Conservation (phyloP, 306 rosid genomes). For the Cucumis cinereus region DNA sequence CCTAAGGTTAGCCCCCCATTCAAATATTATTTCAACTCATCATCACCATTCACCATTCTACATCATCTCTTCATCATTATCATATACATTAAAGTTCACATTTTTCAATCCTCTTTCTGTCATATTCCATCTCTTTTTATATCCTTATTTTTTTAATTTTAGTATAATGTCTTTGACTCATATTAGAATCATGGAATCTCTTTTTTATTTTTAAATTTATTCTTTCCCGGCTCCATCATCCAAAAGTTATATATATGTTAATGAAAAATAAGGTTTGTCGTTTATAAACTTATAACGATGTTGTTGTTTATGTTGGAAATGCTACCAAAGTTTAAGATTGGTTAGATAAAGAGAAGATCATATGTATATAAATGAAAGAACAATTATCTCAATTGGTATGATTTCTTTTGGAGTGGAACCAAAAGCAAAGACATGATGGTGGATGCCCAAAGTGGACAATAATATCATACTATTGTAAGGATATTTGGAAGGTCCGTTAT, state of each 20-base stretch:
- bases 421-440: too few relatives aligned
- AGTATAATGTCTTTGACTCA: not conserved
- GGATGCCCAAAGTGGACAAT: too few relatives aligned
- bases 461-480: too few relatives aligned
- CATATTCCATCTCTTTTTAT: not conserved
- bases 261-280: too few relatives aligned
- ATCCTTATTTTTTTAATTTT: not conserved
- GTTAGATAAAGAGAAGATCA: too few relatives aligned
- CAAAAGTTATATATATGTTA: not conserved
- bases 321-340: too few relatives aligned
- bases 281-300: too few relatives aligned
- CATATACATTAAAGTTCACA: not conserved
- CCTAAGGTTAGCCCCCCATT: not conserved
- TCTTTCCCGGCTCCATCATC: not conserved
- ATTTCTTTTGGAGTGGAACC: too few relatives aligned
- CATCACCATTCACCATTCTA: not conserved
- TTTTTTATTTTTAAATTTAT: not conserved
- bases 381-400: too few relatives aligned
- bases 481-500: too few relatives aligned
- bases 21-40: not conserved
- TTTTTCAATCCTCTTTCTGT: not conserved
- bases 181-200: not conserved
- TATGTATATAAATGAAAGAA: too few relatives aligned
- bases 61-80: not conserved
- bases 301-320: too few relatives aligned